phyloP scores from a whole-genome alignment of 1,139 yeast species.

The Geotrichum australiense region DNA sequence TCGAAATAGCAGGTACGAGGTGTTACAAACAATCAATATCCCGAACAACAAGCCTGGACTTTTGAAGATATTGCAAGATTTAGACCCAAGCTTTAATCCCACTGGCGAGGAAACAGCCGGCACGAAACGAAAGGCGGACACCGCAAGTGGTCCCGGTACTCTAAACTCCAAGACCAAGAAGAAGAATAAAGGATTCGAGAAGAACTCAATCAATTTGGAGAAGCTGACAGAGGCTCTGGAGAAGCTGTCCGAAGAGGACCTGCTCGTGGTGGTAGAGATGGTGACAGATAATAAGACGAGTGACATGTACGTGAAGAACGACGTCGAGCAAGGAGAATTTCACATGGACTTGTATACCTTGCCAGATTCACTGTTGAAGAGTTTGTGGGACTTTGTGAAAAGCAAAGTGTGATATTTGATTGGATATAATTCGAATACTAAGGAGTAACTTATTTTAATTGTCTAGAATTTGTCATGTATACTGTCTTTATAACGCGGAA shows the following conservation, averaged over 20 bases:
- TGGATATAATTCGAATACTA: too few relatives aligned
- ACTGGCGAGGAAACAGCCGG: slow-evolving; percentile 28
- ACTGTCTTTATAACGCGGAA: too few relatives aligned
- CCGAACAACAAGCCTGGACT: slow-evolving; percentile 74
- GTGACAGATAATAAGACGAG: slow-evolving; percentile 92
- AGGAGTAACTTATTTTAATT: too few relatives aligned
- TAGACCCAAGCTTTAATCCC: slow-evolving; percentile 65
- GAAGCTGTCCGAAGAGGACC: slow-evolving; percentile 83
- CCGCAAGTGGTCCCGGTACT: slow-evolving; percentile 32
- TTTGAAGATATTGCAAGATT: slow-evolving; percentile 64
- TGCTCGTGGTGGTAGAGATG: slow-evolving; percentile 94
- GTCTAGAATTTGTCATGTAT: too few relatives aligned
- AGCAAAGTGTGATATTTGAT: too few relatives aligned
- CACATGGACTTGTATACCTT: slow-evolving; percentile 92
- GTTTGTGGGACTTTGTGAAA: slow-evolving; percentile 90
- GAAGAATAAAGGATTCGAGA: slow-evolving; percentile 63
- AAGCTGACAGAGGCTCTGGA: slow-evolving; percentile 85
- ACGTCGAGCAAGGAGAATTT: slow-evolving; percentile 94
- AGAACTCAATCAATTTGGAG: slow-evolving; percentile 63
- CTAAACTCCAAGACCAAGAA: slow-evolving; percentile 30
- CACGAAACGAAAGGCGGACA: slow-evolving; percentile 39
- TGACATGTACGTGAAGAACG: slow-evolving; percentile 94
- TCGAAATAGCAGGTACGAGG: slow-evolving; percentile 63
- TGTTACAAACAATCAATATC: slow-evolving; percentile 68
- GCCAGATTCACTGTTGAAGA: slow-evolving; percentile 85